phyloP scores from a whole-genome alignment of 2,329 filamentous ascomycete genomes.

The Apiospora kogelbergensis region DNA sequence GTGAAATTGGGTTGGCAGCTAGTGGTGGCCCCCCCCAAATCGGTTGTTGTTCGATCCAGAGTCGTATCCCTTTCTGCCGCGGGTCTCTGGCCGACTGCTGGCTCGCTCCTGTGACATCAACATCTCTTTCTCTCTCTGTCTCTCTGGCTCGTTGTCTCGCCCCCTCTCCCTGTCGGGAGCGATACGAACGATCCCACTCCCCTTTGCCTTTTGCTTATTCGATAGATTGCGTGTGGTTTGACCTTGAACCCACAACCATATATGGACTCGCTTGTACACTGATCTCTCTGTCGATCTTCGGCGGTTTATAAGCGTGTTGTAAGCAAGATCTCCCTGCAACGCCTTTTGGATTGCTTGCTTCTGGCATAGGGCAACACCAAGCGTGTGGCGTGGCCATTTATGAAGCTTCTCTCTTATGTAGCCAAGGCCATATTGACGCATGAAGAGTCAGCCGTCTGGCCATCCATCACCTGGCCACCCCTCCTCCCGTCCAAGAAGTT shows the following conservation, averaged over 20 bases:
- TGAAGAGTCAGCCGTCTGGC: not conserved
- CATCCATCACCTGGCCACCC: not conserved
- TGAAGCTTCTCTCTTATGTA: not conserved
- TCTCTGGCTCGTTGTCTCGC: too few relatives aligned
- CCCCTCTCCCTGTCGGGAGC: not conserved
- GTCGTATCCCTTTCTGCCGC: not conserved
- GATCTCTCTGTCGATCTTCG: conserved; percentile 11
- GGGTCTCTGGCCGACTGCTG: not conserved
- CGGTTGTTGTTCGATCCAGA: not conserved
- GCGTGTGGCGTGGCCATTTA: not conserved
- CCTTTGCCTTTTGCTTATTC: not conserved
- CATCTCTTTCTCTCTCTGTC: not conserved
- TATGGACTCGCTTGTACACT: not conserved
- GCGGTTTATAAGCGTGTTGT: conserved; percentile 11
- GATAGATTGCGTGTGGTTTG: not conserved
- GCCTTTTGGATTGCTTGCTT: not conserved
- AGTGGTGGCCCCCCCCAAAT: not conserved
- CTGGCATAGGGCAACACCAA: not conserved
- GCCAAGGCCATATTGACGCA: not conserved
- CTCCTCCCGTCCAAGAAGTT: not conserved
- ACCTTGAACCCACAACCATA: not conserved
- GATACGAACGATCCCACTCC: not conserved
- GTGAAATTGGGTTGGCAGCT: not conserved
- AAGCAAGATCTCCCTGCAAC: conserved; percentile 9
- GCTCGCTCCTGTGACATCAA: conserved; percentile 6